Conservation (phyloP, 1,284 basidiomycete species). For the Malassezia cuniculi region DNA sequence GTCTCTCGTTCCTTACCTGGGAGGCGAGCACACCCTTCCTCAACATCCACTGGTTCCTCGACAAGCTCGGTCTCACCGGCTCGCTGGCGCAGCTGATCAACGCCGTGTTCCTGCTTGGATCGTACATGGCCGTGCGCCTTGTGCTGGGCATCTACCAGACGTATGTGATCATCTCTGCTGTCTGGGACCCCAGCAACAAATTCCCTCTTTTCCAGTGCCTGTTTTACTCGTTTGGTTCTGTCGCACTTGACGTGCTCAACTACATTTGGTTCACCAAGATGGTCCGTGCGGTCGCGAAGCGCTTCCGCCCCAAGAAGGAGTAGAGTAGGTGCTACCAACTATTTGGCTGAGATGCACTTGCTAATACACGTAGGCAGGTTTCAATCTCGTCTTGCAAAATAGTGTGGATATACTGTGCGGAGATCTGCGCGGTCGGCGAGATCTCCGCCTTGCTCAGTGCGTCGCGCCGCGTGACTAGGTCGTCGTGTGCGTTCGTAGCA, state of each 20-base stretch:
- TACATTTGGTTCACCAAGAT: slow-evolving; percentile 45
- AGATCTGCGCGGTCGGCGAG: too few relatives aligned
- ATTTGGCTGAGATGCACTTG: too few relatives aligned
- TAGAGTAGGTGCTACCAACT: slow-evolving; percentile 2
- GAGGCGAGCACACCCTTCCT: slow-evolving; percentile 46
- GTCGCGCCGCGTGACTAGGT: too few relatives aligned
- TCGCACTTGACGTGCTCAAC: slow-evolving; percentile 39
- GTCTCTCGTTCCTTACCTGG: slow-evolving; percentile 45
- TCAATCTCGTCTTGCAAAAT: too few relatives aligned
- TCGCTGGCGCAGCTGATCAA: slow-evolving; percentile 43
- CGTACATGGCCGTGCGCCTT: slow-evolving; percentile 43
- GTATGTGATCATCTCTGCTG: slow-evolving; percentile 10
- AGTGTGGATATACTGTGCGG: too few relatives aligned
- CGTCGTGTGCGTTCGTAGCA: too few relatives aligned
- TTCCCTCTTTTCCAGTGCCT: slow-evolving; percentile 16
- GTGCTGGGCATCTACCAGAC: slow-evolving; percentile 38
- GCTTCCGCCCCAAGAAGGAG: slow-evolving; percentile 29
- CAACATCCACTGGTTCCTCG: slow-evolving; percentile 47
- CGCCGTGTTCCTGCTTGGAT: slow-evolving; percentile 34
- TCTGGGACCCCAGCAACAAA: slow-evolving; percentile 3
- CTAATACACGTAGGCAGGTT: too few relatives aligned
- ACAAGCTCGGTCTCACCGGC: slow-evolving; percentile 46
- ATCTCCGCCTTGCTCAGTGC: too few relatives aligned
- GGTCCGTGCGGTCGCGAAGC: slow-evolving; percentile 43
- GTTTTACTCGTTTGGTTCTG: slow-evolving; percentile 31